These are phyloP conservation scores for Zangia roseola DNA, from an alignment of 768 basidiomycete genomes.

Conservation along the genomic window DNA sequence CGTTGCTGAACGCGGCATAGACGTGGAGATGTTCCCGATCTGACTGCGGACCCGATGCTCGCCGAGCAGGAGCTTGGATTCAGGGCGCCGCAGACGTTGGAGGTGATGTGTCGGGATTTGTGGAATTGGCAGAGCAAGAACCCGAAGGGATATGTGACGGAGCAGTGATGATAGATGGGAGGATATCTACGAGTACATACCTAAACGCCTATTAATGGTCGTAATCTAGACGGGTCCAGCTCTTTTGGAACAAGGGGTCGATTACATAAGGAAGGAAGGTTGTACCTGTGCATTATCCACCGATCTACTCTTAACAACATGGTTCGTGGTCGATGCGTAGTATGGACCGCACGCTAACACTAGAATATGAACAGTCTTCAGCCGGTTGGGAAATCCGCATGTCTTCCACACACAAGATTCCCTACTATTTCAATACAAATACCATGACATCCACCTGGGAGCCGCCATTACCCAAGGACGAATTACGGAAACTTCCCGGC, in stretches of 20 bases:
- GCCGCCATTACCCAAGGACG: constrained; percentile 56
- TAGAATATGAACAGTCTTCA: constrained; percentile 14
- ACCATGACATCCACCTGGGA: constrained; percentile 83
- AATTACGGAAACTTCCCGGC: constrained; percentile 65
- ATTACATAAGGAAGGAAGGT: too few relatives aligned
- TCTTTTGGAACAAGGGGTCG: too few relatives aligned
- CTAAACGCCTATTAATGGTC: constrained; percentile 12
- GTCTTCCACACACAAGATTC: constrained; percentile 71
- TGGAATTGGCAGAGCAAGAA: constrained; percentile 99
- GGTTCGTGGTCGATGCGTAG: constrained; percentile 16
- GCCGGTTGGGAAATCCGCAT: constrained; percentile 81
- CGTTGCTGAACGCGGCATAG: constrained; percentile 38
- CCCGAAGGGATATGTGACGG: constrained; percentile 63
- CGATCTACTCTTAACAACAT: constrained; percentile 16
- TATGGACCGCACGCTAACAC: constrained; percentile 7
- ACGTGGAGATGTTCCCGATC: constrained; percentile 92
- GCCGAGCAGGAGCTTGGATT: constrained; percentile 95
- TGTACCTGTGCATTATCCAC: neutral
- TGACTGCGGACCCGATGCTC: constrained; percentile 89
- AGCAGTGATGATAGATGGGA: constrained; percentile 17
- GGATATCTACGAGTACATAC: constrained; percentile 14
- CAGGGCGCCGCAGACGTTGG: constrained; percentile 74
- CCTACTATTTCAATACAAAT: constrained; percentile 84
- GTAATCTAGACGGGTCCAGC: neutral
- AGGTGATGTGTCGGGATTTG: constrained; percentile 93